A percentile compares a stretch with the other conserved stretches of the same genome.
Evolutionary conservation across 2,329 filamentous ascomycete species (phyloP).

Genomic region (Bipolaris victoriae): DNA sequence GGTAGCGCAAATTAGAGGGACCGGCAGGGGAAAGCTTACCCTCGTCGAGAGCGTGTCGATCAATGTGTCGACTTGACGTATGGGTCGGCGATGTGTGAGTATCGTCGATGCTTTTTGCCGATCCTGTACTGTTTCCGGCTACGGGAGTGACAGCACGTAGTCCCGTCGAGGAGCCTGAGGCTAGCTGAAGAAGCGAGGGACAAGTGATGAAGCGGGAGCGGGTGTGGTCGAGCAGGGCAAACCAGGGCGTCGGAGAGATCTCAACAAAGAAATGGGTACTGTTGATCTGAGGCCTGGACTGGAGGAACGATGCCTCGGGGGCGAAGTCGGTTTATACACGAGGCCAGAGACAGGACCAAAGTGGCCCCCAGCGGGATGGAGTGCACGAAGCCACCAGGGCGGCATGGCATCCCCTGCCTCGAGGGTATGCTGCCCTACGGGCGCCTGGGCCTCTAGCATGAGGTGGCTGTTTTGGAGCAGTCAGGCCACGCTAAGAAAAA

Average conservation of each 20-base stretch:
- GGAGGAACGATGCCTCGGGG: conserved; percentile 35
- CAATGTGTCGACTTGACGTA: conserved; percentile 33
- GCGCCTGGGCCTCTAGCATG: conserved; percentile 41
- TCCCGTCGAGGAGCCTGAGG: conserved; percentile 29
- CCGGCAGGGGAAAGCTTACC: conserved; percentile 45
- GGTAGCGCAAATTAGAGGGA: conserved; percentile 31
- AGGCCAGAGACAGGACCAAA: conserved; percentile 31
- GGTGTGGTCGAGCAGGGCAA: conserved; percentile 13
- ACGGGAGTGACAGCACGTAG: conserved; percentile 34
- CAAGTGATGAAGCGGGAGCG: conserved; percentile 26
- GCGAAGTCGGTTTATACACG: conserved; percentile 49
- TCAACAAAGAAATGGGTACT: conserved; percentile 31
- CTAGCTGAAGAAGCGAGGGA: conserved; percentile 38
- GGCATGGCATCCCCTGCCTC: conserved; percentile 36
- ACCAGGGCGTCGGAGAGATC: conserved; percentile 21
- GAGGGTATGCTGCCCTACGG: conserved; percentile 39
- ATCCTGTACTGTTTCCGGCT: conserved; percentile 35
- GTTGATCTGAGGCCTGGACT: conserved; percentile 46
- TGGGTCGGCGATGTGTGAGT: conserved; percentile 37
- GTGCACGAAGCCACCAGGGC: conserved; percentile 40
- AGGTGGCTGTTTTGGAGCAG: conserved; percentile 43
- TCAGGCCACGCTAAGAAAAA: conserved; percentile 47
- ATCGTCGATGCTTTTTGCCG: conserved; percentile 26
- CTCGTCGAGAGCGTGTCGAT: conserved; percentile 33
- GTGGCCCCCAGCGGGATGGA: conserved; percentile 40